Evolutionary conservation across 225 moss, liverwort and hornwort genomes (phyloP).

Genomic region (Climacium dendroides): DNA sequence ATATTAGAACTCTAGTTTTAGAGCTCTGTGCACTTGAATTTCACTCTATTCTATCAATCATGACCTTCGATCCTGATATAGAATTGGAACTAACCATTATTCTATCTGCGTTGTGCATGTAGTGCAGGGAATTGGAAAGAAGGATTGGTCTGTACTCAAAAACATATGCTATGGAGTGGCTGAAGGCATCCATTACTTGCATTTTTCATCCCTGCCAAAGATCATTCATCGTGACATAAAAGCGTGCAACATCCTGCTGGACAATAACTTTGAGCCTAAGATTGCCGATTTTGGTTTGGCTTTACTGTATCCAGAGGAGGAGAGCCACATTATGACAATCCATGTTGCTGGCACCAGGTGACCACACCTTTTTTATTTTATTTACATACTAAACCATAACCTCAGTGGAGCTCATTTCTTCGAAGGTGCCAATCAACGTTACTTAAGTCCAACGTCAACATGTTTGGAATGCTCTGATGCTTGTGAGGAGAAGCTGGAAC

Average conservation of each 20-base stretch:
- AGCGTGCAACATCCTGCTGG: constrained; percentile 13
- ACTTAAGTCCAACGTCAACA: too few species aligned
- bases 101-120: not conserved
- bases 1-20: too few species aligned
- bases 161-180: constrained; percentile 12
- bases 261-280: not conserved
- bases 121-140: not conserved
- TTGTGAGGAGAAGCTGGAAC: not conserved
- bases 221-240: constrained; percentile 38
- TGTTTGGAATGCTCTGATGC: not conserved
- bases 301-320: not conserved
- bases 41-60: too few species aligned
- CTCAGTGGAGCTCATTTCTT: not conserved
- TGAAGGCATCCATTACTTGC: constrained; percentile 13
- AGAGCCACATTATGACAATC: constrained; percentile 1
- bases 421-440: too few species aligned
- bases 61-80: too few species aligned
- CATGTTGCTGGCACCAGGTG: constrained; percentile 7
- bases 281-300: constrained; percentile 4
- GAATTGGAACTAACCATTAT: not conserved
- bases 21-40: not conserved
- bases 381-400: not conserved
- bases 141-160: not conserved
- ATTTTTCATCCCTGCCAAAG: constrained; percentile 8
- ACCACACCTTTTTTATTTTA: not conserved